phyloP scores from a whole-genome alignment of 768 basidiomycete genomes.

The Zangia roseola region DNA sequence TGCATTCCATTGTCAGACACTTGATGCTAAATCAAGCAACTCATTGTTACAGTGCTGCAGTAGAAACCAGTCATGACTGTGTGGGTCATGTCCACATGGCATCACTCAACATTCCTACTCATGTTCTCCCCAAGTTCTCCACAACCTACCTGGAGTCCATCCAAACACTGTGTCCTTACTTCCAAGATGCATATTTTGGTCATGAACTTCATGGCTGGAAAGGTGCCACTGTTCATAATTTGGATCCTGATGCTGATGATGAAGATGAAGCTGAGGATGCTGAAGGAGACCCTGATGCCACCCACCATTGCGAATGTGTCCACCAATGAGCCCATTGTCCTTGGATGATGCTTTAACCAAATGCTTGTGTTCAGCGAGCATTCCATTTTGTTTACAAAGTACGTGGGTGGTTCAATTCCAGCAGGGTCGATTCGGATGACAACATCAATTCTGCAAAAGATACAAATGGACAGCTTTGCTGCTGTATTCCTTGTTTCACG shows the following conservation, averaged over 20 bases:
- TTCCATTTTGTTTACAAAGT: not conserved
- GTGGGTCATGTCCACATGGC: not conserved
- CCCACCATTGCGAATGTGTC: not conserved
- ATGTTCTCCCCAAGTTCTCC: not conserved
- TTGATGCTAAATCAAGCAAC: not conserved
- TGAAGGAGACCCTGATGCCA: too few species aligned
- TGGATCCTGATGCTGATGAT: too few species aligned
- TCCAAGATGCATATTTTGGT: conserved; percentile 7
- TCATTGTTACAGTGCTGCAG: not conserved
- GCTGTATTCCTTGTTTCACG: not conserved
- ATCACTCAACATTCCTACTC: not conserved
- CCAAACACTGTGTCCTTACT: not conserved
- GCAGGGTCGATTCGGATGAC: too few species aligned
- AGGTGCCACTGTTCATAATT: not conserved
- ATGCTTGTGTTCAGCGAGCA: not conserved
- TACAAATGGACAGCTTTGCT: not conserved
- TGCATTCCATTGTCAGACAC: not conserved
- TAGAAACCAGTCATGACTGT: not conserved
- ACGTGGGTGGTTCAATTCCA: not conserved
- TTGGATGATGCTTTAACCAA: not conserved
- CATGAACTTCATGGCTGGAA: conserved; percentile 15
- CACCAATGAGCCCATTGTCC: not conserved
- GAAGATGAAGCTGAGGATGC: too few species aligned
- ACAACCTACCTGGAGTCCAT: not conserved
- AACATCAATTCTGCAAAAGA: not conserved